Percentiles rank a stretch among this genome's conserved stretches.
Evolutionary conservation across 2,329 filamentous ascomycete species (phyloP).

Genomic region (Neoscytalidium dimidiatum): DNA sequence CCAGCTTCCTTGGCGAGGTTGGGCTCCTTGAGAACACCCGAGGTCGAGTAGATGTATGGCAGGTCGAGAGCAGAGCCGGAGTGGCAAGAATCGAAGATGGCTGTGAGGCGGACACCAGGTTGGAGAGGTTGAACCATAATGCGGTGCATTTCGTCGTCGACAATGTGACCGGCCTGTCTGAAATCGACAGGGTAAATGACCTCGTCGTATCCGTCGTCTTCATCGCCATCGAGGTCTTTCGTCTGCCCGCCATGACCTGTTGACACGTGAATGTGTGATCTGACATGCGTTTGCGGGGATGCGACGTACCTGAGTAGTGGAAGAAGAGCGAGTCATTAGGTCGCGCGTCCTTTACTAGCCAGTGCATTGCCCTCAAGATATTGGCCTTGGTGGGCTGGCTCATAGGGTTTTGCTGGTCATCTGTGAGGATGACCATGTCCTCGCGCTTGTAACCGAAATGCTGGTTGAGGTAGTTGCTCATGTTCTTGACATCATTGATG

Average conservation of each 20-base stretch:
- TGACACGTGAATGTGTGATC: background rate
- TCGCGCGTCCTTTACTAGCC: conserved; percentile 89
- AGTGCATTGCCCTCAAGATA: conserved; percentile 94
- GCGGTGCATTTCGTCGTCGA: conserved; percentile 79
- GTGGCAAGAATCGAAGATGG: conserved; percentile 81
- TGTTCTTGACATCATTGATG: conserved; percentile 97
- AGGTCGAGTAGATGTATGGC: conserved; percentile 78
- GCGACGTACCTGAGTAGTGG: conserved; percentile 80
- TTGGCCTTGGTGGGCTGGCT: conserved; percentile 96
- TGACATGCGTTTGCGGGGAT: background rate
- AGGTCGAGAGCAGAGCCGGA: conserved; percentile 76
- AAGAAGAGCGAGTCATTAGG: conserved; percentile 97
- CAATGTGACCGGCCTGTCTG: conserved; percentile 75
- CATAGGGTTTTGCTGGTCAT: conserved; percentile 97
- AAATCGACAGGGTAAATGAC: conserved; percentile 85
- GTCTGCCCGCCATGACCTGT: conserved; percentile 79
- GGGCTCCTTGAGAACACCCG: conserved; percentile 78
- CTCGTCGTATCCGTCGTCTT: conserved; percentile 80
- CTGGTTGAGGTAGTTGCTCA: conserved; percentile 86
- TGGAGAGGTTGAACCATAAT: conserved; percentile 77
- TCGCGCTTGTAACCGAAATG: conserved; percentile 91
- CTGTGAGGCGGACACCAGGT: conserved; percentile 79
- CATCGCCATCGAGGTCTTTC: conserved; percentile 75
- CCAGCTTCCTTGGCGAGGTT: conserved; percentile 80
- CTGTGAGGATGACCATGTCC: conserved; percentile 95